Evolutionary conservation across 2,329 filamentous ascomycete species (phyloP).

Genomic region (Diaporthe sp.): DNA sequence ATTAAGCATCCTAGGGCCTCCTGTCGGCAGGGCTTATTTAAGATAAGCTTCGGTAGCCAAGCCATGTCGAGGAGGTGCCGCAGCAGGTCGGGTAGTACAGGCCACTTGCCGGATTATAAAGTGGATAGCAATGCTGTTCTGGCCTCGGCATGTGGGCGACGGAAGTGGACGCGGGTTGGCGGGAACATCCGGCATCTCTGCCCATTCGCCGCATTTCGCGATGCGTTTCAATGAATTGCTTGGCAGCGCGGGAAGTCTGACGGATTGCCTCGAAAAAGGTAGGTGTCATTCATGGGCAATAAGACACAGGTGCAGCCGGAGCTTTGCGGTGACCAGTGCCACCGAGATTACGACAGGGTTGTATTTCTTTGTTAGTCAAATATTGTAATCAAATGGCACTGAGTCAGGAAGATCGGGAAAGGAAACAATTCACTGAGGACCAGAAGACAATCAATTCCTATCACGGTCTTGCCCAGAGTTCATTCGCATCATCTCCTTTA

Average conservation of each 20-base stretch:
- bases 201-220: neutral
- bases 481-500: slow-evolving; percentile 58
- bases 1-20: neutral
- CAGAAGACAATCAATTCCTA: slow-evolving; percentile 27
- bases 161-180: neutral
- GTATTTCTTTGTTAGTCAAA: neutral
- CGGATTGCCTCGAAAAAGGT: neutral
- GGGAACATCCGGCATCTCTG: neutral
- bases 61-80: slow-evolving; percentile 17
- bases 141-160: neutral
- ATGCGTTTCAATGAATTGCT: neutral
- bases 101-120: neutral
- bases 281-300: neutral
- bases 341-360: neutral
- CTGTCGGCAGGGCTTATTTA: slow-evolving; percentile 15
- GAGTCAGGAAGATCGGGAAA: neutral
- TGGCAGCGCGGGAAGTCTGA: neutral
- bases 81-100: neutral
- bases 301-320: neutral
- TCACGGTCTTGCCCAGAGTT: slow-evolving; percentile 31
- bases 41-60: slow-evolving; percentile 28
- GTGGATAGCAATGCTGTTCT: neutral
- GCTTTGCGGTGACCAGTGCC: neutral
- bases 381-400: too few species aligned
- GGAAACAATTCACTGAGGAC: neutral